Conservation (phyloP, 2,329 filamentous ascomycete species). For the Truncatella angustata region DNA sequence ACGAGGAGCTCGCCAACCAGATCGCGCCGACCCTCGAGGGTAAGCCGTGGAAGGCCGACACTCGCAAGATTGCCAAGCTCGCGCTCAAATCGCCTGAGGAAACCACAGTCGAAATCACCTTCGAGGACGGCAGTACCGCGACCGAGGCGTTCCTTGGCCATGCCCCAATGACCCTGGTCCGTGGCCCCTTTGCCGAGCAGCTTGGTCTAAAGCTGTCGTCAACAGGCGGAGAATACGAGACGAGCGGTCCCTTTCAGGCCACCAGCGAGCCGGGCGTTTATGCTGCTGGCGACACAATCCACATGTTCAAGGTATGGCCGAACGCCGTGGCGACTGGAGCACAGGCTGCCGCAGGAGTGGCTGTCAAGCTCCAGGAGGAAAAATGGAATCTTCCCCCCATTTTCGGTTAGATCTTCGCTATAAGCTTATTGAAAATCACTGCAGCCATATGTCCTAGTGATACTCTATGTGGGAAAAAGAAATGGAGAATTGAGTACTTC, state of each 20-base stretch:
- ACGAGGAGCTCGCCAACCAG: slow-evolving; percentile 13
- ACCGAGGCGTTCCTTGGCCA: slow-evolving; percentile 22
- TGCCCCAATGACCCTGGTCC: slow-evolving; percentile 15
- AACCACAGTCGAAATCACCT: slow-evolving; percentile 18
- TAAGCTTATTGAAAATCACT: too few relatives aligned
- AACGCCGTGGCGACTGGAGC: slow-evolving; percentile 18
- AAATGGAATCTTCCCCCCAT: background rate
- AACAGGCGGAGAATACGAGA: slow-evolving; percentile 16
- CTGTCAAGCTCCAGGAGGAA: slow-evolving; percentile 7
- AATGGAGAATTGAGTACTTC: too few relatives aligned
- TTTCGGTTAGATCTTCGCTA: slow-evolving; percentile 1
- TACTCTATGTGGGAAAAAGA: too few relatives aligned
- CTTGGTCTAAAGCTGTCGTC: slow-evolving; percentile 10
- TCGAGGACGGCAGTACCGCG: slow-evolving; percentile 15
- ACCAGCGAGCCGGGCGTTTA: slow-evolving; percentile 20
- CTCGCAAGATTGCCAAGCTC: background rate
- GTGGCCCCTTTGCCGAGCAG: slow-evolving; percentile 17
- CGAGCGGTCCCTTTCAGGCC: slow-evolving; percentile 14
- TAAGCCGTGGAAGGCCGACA: background rate
- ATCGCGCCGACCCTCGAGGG: slow-evolving; percentile 4
- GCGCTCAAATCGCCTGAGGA: background rate
- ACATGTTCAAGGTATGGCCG: slow-evolving; percentile 18
- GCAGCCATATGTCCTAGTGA: too few relatives aligned
- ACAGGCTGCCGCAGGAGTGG: slow-evolving; percentile 16
- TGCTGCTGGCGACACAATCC: slow-evolving; percentile 22